Conservation (phyloP, 1,284 basidiomycete genomes). For the Puccinia coronata region DNA sequence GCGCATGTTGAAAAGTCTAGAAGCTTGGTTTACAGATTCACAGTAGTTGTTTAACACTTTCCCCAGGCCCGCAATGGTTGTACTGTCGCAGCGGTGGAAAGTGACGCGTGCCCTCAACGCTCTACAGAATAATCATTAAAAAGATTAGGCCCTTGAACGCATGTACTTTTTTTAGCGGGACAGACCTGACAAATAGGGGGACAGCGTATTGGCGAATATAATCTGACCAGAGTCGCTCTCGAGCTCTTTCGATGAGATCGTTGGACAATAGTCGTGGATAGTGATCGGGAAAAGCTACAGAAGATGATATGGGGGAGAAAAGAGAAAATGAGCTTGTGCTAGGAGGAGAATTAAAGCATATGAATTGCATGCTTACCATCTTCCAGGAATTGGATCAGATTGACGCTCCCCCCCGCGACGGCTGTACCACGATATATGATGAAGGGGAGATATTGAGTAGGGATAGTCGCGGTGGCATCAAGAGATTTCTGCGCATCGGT, state of each 20-base stretch:
- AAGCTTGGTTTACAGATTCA: conserved; percentile 42
- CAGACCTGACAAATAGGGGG: conserved; percentile 42
- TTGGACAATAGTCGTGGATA: conserved; percentile 30
- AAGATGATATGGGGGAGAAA: background rate
- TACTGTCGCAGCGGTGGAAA: conserved; percentile 21
- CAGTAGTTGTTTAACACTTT: conserved; percentile 42
- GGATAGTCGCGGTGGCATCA: conserved; percentile 42
- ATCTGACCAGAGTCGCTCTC: conserved; percentile 47
- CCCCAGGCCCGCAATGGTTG: conserved; percentile 32
- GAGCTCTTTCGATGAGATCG: conserved; percentile 44
- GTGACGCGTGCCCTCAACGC: conserved; percentile 20
- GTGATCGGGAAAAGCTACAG: conserved; percentile 41
- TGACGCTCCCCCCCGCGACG: conserved; percentile 33
- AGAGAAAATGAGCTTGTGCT: background rate
- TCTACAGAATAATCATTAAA: background rate
- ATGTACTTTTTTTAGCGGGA: background rate
- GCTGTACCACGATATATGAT: conserved; percentile 30
- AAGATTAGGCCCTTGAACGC: background rate
- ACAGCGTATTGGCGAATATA: conserved; percentile 46
- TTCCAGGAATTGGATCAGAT: conserved; percentile 47
- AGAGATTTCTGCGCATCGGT: conserved; percentile 40
- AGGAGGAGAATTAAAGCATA: background rate
- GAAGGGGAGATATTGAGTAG: conserved; percentile 48
- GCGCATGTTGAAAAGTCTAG: conserved; percentile 13
- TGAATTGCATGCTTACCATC: conserved; percentile 28